Evolutionary conservation across 2,329 filamentous ascomycete genomes (phyloP).

Genomic region (Phyllachora maydis): DNA sequence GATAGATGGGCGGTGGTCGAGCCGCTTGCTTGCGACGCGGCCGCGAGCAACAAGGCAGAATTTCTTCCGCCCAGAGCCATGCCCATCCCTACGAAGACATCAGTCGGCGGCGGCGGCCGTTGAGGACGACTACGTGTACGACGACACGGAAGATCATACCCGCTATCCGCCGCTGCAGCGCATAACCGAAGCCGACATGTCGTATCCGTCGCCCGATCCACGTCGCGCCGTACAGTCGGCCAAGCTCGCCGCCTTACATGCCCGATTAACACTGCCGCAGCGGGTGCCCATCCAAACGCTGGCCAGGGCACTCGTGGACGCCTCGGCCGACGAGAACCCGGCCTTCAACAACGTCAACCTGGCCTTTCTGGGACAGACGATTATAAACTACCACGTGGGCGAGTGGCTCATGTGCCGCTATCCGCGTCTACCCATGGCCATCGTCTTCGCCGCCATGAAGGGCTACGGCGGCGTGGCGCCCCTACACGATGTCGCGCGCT

Average conservation of each 20-base stretch:
- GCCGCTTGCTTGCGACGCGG: conserved; percentile 32
- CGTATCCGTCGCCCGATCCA: conserved; percentile 51
- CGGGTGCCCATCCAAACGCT: conserved; percentile 74
- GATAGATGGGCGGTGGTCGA: conserved; percentile 35
- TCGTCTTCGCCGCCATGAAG: conserved; percentile 70
- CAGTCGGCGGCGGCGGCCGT: conserved; percentile 11
- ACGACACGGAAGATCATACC: conserved; percentile 3
- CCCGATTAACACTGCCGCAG: conserved; percentile 62
- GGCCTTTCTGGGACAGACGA: conserved; percentile 57
- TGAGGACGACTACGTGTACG: conserved; percentile 2
- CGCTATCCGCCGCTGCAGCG: conserved; percentile 9
- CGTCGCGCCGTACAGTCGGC: conserved; percentile 49
- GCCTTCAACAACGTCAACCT: conserved; percentile 81
- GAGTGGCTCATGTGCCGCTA: conserved; percentile 80
- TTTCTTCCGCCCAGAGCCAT: conserved; percentile 1
- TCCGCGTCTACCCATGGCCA: conserved; percentile 74
- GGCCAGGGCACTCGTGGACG: conserved; percentile 66
- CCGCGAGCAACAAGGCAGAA: conserved; percentile 14
- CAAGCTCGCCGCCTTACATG: conserved; percentile 83
- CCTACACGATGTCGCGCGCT: conserved; percentile 49
- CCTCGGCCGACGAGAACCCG: conserved; percentile 59
- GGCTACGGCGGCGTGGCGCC: conserved; percentile 64
- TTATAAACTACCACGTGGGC: conserved; percentile 74
- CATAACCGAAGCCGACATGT: conserved; percentile 12
- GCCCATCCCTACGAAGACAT: conserved; percentile 6